phyloP scores from a whole-genome alignment of 306 rosid species.

The Ceratonia siliqua region DNA sequence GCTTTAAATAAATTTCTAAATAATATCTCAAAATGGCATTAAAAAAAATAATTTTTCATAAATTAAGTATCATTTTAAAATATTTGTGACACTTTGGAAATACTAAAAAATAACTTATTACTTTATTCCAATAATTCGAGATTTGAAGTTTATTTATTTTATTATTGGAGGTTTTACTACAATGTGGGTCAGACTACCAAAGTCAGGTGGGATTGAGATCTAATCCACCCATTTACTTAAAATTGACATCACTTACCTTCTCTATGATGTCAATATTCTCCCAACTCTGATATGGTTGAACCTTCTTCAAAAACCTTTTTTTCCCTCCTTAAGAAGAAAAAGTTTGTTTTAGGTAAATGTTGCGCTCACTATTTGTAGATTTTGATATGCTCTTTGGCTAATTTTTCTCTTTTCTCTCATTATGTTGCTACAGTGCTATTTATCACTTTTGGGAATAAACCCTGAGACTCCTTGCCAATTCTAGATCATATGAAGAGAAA shows the following conservation, averaged over 20 bases:
- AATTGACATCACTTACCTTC: conserved; percentile 11
- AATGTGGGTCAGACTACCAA: background rate
- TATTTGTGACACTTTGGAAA: too few species aligned
- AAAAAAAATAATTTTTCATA: too few species aligned
- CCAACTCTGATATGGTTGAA: conserved; percentile 10
- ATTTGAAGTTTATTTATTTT: background rate
- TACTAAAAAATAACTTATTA: too few species aligned
- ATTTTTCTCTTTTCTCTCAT: background rate
- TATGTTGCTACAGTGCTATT: background rate
- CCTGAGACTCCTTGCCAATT: conserved; percentile 13
- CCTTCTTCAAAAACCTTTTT: background rate
- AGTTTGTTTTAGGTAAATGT: background rate
- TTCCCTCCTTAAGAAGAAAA: background rate
- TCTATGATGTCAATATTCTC: conserved; percentile 28
- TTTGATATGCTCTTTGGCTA: background rate
- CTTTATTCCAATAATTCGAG: background rate
- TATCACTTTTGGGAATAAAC: background rate
- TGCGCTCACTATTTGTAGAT: background rate
- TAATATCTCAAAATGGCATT: too few species aligned
- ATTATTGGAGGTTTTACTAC: background rate
- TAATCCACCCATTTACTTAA: conserved; percentile 18
- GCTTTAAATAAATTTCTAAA: too few species aligned
- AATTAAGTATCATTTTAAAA: too few species aligned
- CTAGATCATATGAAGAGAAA: background rate
- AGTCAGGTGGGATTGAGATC: background rate